Conservation (phyloP, 257 asterid genomes). For the Misopates orontium region DNA sequence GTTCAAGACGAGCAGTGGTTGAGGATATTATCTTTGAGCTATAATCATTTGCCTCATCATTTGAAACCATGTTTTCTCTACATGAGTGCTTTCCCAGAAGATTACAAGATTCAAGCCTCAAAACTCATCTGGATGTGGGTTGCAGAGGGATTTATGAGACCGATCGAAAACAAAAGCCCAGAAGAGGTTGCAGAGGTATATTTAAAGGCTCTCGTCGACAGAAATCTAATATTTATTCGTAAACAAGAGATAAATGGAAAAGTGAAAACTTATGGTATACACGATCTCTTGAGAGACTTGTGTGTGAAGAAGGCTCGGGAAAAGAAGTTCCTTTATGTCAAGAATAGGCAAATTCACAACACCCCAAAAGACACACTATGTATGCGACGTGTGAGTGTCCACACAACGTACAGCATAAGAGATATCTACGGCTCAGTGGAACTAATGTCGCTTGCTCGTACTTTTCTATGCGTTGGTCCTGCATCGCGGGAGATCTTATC, state of each 20-base stretch:
- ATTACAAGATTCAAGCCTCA: background rate
- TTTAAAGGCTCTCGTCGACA: background rate
- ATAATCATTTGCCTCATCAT: conserved; percentile 3
- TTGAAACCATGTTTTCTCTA: conserved; percentile 10
- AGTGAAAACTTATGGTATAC: background rate
- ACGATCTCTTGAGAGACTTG: background rate
- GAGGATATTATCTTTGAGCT: background rate
- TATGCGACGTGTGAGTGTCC: conserved; percentile 1
- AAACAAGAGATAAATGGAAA: background rate
- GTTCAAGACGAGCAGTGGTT: conserved; percentile 1
- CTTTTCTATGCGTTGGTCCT: background rate
- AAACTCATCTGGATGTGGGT: background rate
- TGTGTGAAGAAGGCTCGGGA: conserved; percentile 5
- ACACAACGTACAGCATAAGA: background rate
- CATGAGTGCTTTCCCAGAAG: conserved; percentile 6
- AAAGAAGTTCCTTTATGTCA: background rate
- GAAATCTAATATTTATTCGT: conserved; percentile 10
- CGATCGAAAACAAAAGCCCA: background rate
- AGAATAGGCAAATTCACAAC: background rate
- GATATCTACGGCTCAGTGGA: background rate
- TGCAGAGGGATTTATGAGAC: background rate
- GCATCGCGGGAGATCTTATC: too few relatives aligned
- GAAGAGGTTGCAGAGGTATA: conserved; percentile 10
- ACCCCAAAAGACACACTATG: background rate
- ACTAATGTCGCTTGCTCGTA: background rate